Evolutionary conservation across 257 asterid genomes (phyloP).

Genomic region (Cruciata laevipes): DNA sequence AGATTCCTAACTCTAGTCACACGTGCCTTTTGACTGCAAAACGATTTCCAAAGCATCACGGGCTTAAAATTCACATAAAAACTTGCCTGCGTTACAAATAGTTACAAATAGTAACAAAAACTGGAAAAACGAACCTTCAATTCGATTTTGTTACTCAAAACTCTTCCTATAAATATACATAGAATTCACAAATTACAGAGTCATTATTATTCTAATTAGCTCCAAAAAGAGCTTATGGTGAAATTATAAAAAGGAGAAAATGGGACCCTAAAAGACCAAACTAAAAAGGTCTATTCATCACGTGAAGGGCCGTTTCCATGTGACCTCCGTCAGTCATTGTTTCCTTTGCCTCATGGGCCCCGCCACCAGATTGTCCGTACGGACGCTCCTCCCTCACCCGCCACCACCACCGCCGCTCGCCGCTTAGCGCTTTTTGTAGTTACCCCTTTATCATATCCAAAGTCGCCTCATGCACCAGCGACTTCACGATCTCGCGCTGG

Average conservation of each 20-base stretch:
- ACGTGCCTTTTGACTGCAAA: background rate
- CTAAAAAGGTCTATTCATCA: constrained; percentile 38
- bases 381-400: constrained; percentile 7
- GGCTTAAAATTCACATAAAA: background rate
- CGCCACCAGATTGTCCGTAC: constrained; percentile 16
- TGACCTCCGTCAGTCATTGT: constrained; percentile 38
- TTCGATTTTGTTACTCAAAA: background rate
- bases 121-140: background rate
- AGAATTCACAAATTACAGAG: constrained; percentile 18
- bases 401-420: background rate
- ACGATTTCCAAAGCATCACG: background rate
- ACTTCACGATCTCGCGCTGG: constrained; percentile 52
- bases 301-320: constrained; percentile 64
- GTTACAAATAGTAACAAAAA: no score
- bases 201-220: background rate
- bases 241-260: background rate
- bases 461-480: constrained; percentile 53
- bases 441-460: background rate
- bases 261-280: constrained; percentile 23
- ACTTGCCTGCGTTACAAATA: background rate
- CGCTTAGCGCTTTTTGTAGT: background rate
- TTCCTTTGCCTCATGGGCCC: constrained; percentile 6
- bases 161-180: background rate
- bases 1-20: background rate
- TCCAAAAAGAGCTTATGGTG: no score